Evolutionary conservation across 148 eudicot genomes (phyloP), one percentile per base, ranked within the genome.

Genomic region (Spergularia marina): DNA sequence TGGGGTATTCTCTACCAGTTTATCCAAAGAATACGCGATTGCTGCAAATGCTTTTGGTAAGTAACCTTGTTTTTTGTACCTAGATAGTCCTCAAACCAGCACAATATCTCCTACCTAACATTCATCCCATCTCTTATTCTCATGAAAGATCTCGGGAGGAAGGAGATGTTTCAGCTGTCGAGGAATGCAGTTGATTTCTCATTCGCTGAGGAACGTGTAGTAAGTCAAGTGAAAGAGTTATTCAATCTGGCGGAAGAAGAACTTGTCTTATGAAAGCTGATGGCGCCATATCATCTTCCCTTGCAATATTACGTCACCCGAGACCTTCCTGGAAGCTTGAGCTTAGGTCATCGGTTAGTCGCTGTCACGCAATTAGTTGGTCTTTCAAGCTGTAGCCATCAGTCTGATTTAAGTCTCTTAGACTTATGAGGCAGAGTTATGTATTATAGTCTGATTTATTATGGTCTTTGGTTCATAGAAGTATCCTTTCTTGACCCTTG

Each of bases 1-100:
- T 4, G 96, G 98, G 16, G 94, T 92, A 54, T 92, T 95, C 87
- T 92, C 97, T 9, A 95, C 98, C 63, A 89, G 81, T 76, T 82
- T 92, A 47, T 89, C 98, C 23, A 66, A 80, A 25, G 98, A 95
- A 81, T 95, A 90, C 53, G 75, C 77, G 68, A 85, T 89, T 70
- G 98, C 96, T 49, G 80, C 98, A 57, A 76, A 89, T 13, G 52
- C 96, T 61, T 95, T 92, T 72, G 90, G 98, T 95, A 77, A 20
- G 90, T 72, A 41, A 65, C 58, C 68, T n/a, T 49, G 49, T 12
- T 56, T 18, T 59, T 39, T 68, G 23, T 40, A 23, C 65, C 23
- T 12, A 21, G 15, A 53, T 12, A 53, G 40, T 4, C 5, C 23
- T 13, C 6, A 68, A 65, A 34, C 12, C 69, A 14, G 6, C 69